Percentiles rank a stretch among this genome's conserved stretches.
Conservation (phyloP, 345 rosid species). For the Dovyalis caffra region DNA sequence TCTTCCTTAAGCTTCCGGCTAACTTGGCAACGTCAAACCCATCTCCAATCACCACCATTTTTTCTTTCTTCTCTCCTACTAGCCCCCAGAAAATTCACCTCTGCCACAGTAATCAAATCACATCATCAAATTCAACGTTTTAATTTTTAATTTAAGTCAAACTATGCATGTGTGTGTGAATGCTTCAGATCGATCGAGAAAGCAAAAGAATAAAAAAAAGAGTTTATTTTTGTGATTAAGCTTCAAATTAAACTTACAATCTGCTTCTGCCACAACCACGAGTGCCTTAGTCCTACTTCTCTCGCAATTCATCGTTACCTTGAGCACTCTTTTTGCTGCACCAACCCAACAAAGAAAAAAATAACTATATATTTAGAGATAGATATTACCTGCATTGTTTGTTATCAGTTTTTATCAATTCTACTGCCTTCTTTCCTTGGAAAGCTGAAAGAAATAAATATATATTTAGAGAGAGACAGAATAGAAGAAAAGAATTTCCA, state of each 20-base stretch:
- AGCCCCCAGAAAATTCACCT: constrained; percentile 37
- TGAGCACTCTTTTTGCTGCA: constrained; percentile 48
- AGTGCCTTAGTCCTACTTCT: constrained; percentile 50
- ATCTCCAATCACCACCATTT: constrained; percentile 26
- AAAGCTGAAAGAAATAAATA: too few species aligned
- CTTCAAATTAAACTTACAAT: constrained; percentile 34
- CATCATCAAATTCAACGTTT: too few species aligned
- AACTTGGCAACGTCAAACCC: constrained; percentile 27
- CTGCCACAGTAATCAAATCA: constrained; percentile 20
- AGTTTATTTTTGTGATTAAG: too few species aligned
- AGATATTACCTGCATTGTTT: too few species aligned
- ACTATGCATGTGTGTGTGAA: too few species aligned
- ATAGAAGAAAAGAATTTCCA: too few species aligned
- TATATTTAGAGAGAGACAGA: too few species aligned
- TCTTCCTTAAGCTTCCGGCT: constrained; percentile 40
- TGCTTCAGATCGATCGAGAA: too few species aligned
- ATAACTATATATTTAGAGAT: too few species aligned
- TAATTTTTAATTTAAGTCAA: background rate
- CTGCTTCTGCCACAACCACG: constrained; percentile 26
- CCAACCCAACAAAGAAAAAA: background rate
- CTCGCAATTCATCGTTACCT: constrained; percentile 43
- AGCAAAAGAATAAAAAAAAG: too few species aligned
- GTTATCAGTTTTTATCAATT: too few species aligned
- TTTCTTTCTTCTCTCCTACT: constrained; percentile 51
- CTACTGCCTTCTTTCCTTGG: too few species aligned